Percentiles rank a stretch among this genome's conserved stretches.
Evolutionary conservation across 331 rosid species (phyloP).

Genomic region (Dryas integrifolia): DNA sequence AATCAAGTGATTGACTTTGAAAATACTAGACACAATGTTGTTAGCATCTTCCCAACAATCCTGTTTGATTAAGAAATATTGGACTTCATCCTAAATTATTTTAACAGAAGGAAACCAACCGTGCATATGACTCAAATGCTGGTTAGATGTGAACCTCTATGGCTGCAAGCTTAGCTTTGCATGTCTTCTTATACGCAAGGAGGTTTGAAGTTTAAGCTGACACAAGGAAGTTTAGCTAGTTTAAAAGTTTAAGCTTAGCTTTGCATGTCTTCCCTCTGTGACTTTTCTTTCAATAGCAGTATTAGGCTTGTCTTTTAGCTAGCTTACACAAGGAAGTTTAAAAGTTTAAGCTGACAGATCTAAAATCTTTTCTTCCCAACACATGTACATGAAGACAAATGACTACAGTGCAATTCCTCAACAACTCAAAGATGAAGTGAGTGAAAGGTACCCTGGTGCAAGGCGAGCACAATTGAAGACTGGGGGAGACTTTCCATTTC

Average conservation of each 20-base stretch:
- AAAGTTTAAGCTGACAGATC: constrained; percentile 6
- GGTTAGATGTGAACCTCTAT: neutral
- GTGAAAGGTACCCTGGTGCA: constrained; percentile 87
- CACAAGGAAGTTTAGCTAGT: too few species aligned
- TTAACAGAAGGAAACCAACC: neutral
- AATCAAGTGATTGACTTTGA: neutral
- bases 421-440: constrained; percentile 79
- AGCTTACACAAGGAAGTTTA: neutral
- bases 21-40: neutral
- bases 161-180: neutral
- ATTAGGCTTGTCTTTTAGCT: neutral
- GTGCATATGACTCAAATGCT: neutral
- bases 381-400: constrained; percentile 58
- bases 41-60: neutral
- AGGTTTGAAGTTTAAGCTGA: too few species aligned
- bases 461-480: constrained; percentile 80
- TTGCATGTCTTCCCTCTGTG: neutral
- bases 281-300: neutral
- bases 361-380: neutral
- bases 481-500: constrained; percentile 97
- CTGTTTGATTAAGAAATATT: neutral
- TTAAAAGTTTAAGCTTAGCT: neutral
- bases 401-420: constrained; percentile 95
- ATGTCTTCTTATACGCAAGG: too few species aligned
- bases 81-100: neutral